Evolutionary conservation across 2,329 filamentous ascomycete species (phyloP), one percentile per base, ranked within the genome.

Genomic region (Chrysoporthe cubensis): DNA sequence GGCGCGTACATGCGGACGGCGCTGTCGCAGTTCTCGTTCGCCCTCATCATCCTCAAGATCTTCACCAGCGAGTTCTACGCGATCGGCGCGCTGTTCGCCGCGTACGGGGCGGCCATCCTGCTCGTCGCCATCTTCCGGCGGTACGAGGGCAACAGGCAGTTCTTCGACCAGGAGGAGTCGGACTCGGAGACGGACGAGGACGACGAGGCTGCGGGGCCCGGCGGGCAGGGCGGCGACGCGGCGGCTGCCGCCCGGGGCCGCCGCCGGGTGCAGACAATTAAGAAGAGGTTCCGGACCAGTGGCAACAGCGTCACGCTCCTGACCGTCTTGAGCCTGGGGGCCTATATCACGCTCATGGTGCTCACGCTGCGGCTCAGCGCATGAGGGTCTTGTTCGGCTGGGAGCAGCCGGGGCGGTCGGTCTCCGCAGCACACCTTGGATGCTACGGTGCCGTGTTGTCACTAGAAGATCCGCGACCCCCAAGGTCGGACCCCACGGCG

Each of bases 41-140:
- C 95, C 26, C 89, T 99, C 62, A 90, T 99, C 71, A 92, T 99
- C 64, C 88, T 97, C 73, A 97, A 96, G 82, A 96, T 99, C 79
- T 98, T 99, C 82, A 97, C 94, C 9, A 87, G 90, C 64, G 96
- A 98, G 77, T 98, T 99, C 83, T 98, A 98, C 80, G 89, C 91
- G 73, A 97, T 97, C 71, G 96, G 96, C n/a, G 96, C 96, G 7
- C 84, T 99, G 43, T 97, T 97, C 77, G 94, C 96, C 56, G 90
- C 93, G 61, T 98, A 98, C 76, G 96, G 95, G 14, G 89, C 90
- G 3, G 92, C 93, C 7, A 87, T 99, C 60, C 83, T 98, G 76
- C 84, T 92, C 37, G 93, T 96, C 69, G 91, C 93, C 73, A 83
- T 93, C 65, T 96, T 96, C 79, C 87, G 96, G 67, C 89, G 96